Base-by-base conservation (phyloP, 805 yeast genomes). In the Metschnikowia amazonensis region DNA sequence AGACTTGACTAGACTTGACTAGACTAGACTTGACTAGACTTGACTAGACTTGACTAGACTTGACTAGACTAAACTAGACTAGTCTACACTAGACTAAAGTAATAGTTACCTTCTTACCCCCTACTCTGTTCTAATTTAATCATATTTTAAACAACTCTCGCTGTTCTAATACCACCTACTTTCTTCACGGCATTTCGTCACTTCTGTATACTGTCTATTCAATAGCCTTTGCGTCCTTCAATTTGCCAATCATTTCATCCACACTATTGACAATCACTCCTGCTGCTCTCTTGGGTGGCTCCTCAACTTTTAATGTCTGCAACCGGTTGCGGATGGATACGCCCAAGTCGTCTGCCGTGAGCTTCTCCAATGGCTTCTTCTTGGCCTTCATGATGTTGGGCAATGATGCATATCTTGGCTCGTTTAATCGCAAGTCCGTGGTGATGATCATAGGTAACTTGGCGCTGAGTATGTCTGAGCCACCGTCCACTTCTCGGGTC, bases 301-400 rank as follows among this genome's bases (percentile, higher is more conserved):
- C 97, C 56, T 82, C 82, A 13, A 94, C 84, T 61, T 81, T 79
- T 47, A 87, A 60, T 2, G 82, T 73, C 61, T 86, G 82, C 49
- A 90, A 67, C 58, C 92, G 79, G 30, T 79, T 76, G 27, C 77
- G 64, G 9, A 81, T 61, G 36, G 83, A 86, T 28, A 85, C 75
- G n/a, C 83, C 86, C 49, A 87, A 77, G 56, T 86, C 95, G 17
- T 82, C 66, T 14, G 70, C 65, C 70, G 77, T 67, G 66, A 79
- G 64, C 60, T 80, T 74, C 56, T 81, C 88, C 63, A 90, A 74
- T 3, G 96, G 96, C 75, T 89, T 90, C 80, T 90, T 90, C 75
- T 94, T 94, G 45, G 98, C 98, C 75, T 94, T 94, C 98, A 94
- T 94, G 72, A 90, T 80, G 66, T 92, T 94, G 49, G 97, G 97